A percentile compares a stretch with the other conserved stretches of the same genome.
Evolutionary conservation across 495 filamentous ascomycete genomes (phyloP).

Genomic region (Evernia prunastri): DNA sequence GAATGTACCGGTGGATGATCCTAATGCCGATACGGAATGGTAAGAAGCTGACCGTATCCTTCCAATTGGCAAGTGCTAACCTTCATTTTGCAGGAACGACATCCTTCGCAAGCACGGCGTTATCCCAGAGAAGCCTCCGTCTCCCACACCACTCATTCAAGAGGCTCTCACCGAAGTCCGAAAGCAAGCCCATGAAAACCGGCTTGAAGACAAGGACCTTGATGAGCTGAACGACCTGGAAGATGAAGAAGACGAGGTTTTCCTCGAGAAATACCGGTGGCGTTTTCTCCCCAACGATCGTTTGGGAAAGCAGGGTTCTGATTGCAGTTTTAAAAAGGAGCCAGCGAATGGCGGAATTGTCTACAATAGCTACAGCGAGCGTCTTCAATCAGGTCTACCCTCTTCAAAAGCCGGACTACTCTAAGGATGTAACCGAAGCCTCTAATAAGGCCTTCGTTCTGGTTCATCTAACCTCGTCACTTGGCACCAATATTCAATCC

Average conservation of each 20-base stretch:
- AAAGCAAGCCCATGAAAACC: conserved; percentile 74
- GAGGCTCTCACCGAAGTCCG: conserved; percentile 85
- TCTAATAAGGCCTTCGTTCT: conserved; percentile 67
- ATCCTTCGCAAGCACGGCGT: conserved; percentile 94
- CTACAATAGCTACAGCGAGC: conserved; percentile 62
- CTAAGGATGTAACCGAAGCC: conserved; percentile 85
- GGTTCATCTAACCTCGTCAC: conserved; percentile 76
- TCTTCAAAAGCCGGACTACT: conserved; percentile 88
- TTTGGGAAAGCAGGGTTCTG: conserved; percentile 5
- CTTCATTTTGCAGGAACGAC: conserved; percentile 71
- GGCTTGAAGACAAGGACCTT: conserved; percentile 85
- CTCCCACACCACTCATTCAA: conserved; percentile 88
- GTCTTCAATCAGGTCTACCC: conserved; percentile 87
- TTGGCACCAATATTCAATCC: conserved; percentile 74
- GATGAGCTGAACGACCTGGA: conserved; percentile 92
- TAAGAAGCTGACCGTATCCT: conserved; percentile 32
- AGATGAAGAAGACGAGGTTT: conserved; percentile 88
- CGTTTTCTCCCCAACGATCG: conserved; percentile 10
- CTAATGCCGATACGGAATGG: conserved; percentile 98
- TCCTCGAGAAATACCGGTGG: conserved; percentile 79
- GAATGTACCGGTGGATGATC: conserved; percentile 87
- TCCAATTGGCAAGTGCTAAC: neutral
- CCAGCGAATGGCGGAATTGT: conserved; percentile 76
- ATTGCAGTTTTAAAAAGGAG: conserved; percentile 45
- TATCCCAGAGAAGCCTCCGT: conserved; percentile 93